Evolutionary conservation across 352 stramenopile genomes (phyloP), one percentile per base, ranked within the genome.

Genomic region (Pythium guiyangense): DNA sequence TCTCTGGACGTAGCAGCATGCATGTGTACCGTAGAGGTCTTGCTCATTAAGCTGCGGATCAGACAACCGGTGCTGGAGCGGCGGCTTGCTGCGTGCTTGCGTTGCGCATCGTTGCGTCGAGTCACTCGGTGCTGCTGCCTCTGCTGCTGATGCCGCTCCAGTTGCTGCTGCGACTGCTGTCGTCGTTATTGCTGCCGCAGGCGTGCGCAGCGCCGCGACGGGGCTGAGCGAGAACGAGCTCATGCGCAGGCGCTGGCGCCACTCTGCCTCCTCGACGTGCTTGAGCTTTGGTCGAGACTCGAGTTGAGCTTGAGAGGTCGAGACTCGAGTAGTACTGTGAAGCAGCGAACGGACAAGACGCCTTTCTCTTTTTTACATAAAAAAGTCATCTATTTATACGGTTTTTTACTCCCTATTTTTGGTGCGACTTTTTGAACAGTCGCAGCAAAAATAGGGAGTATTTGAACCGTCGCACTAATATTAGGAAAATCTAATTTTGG

Each of bases 31-130:
- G 40, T 81, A 62, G 37, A 84, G 61, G 50, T 84, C 71, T 17
- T 69, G 58, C 46, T 86, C 76, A 54, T 66, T 86, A 37, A 88
- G 77, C 59, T 78, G 64, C 25, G 79, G 79, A 53, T 90, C 79
- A 3, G 79, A 90, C 52, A 74, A 74, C 49, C 79, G 77, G 49
- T 90, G 79, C 45, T 64, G 37, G 27, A 90, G 69, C 52, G 66
- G 55, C 48, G 58, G 67, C 20, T 25, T 44, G 39, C 1, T 12
- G 8, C 2, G 42, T 11, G 20, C 18, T 47, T 35, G 31, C 3
- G 31, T 35, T 5, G 6, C 31, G 6, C 3, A 35, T 35, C 31
- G 31, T 1, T 15, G 42, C 42, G n/a, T 47, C 42, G 42, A 58
- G 64, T 62, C 48, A 52, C n/a, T n/a, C n/a, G n/a, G n/a, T n/a